Evolutionary conservation across 768 basidiomycete species (phyloP).

Genomic region (Xerocomellus chrysenteron): DNA sequence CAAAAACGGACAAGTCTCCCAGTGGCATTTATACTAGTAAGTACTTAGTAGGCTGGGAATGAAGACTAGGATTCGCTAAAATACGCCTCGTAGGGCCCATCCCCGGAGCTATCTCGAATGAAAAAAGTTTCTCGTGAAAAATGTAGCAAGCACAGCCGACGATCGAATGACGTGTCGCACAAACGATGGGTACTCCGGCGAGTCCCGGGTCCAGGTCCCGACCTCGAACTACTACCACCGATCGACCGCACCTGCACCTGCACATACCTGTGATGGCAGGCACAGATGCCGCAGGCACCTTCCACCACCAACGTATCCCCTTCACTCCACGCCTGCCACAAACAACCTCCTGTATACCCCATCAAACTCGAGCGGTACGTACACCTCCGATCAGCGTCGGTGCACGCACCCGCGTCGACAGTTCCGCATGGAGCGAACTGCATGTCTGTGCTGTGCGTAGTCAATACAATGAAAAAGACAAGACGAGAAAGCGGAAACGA

Average conservation of each 20-base stretch:
- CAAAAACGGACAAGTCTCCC: too few relatives aligned
- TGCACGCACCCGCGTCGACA: slow-evolving; percentile 25
- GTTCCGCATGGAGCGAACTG: background rate
- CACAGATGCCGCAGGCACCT: slow-evolving; percentile 13
- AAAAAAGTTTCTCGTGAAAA: too few relatives aligned
- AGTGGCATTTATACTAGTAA: too few relatives aligned
- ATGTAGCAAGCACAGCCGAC: too few relatives aligned
- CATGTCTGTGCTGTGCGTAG: too few relatives aligned
- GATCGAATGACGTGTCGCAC: too few relatives aligned
- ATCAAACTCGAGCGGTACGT: slow-evolving; percentile 49
- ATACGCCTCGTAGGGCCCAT: too few relatives aligned
- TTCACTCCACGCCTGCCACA: slow-evolving; percentile 27
- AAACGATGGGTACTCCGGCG: too few relatives aligned
- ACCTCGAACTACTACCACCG: background rate
- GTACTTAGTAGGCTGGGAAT: too few relatives aligned
- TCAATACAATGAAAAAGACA: background rate
- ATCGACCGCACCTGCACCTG: background rate
- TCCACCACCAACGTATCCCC: slow-evolving; percentile 32
- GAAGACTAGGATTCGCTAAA: too few relatives aligned
- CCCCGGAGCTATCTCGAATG: too few relatives aligned
- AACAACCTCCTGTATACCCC: slow-evolving; percentile 17
- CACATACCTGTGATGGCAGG: background rate
- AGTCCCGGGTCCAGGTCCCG: background rate
- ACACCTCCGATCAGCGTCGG: slow-evolving; percentile 21
- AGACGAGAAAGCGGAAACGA: background rate